Conservation (phyloP, 768 basidiomycete species). For the Pluteus cervinus region DNA sequence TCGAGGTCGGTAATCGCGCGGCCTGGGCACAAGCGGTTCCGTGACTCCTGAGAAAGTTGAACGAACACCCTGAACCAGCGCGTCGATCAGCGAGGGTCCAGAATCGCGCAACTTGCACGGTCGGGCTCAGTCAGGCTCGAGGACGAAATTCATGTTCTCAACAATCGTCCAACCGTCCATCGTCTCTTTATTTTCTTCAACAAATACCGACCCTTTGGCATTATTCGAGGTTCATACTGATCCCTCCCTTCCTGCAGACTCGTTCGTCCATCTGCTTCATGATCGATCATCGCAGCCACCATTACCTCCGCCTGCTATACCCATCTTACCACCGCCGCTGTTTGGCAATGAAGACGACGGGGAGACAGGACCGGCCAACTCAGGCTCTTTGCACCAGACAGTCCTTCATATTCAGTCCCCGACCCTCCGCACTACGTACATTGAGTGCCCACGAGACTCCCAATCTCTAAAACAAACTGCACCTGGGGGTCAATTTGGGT, state of each 20-base stretch:
- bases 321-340: slow-evolving; percentile 36
- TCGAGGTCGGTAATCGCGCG: no score
- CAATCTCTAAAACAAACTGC: no score
- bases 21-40: no score
- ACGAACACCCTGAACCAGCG: no score
- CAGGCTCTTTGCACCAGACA: slow-evolving; percentile 61
- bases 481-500: no score
- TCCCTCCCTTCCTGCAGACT: slow-evolving; percentile 48
- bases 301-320: slow-evolving; percentile 38
- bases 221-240: slow-evolving; percentile 49
- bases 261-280: slow-evolving; percentile 57
- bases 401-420: slow-evolving; percentile 81
- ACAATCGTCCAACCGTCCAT: slow-evolving; percentile 52
- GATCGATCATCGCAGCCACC: slow-evolving; percentile 49
- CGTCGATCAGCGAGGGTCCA: no score
- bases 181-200: slow-evolving; percentile 75
- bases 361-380: slow-evolving; percentile 24
- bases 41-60: no score
- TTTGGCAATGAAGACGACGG: slow-evolving; percentile 13
- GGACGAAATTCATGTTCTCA: slow-evolving; percentile 48
- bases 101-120: no score
- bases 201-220: slow-evolving; percentile 52
- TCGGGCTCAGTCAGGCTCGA: no score
- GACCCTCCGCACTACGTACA: slow-evolving; percentile 58
- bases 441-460: slow-evolving; percentile 53